These are phyloP conservation scores for Panus rudis DNA, from an alignment of 768 basidiomycete genomes.

Conservation along the genomic window DNA sequence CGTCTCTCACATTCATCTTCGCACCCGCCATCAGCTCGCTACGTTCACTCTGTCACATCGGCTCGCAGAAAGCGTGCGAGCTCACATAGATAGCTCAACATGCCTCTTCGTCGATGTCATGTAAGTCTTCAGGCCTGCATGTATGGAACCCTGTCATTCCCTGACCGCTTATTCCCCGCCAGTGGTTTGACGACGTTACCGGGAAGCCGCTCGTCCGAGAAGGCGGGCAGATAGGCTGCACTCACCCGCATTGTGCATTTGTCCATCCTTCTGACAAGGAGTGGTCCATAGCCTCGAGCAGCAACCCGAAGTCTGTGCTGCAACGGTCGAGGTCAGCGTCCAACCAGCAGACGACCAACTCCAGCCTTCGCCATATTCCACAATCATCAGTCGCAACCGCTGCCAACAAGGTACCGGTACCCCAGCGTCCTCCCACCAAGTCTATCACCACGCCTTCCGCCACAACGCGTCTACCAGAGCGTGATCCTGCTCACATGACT, in stretches of 20 bases:
- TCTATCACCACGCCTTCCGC: neutral
- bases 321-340: too few relatives aligned
- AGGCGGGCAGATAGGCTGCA: conserved; percentile 7
- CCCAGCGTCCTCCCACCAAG: neutral
- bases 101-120: conserved; percentile 7
- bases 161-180: neutral
- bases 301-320: too few relatives aligned
- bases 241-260: conserved; percentile 5
- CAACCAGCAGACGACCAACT: neutral
- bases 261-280: conserved; percentile 14
- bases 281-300: conserved; percentile 11
- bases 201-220: conserved; percentile 4
- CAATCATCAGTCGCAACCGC: neutral
- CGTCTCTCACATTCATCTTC: too few relatives aligned
- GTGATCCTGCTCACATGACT: too few relatives aligned
- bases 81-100: too few relatives aligned
- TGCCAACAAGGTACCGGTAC: neutral
- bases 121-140: conserved; percentile 6
- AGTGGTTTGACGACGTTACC: conserved; percentile 15
- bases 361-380: neutral
- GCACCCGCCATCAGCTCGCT: too few relatives aligned
- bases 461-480: too few relatives aligned
- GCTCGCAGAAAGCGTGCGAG: too few relatives aligned
- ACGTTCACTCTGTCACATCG: too few relatives aligned
- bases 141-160: conserved; percentile 1